These are phyloP conservation scores for Vitis cinerea DNA, from an alignment of 164 flowering plant species.

Conservation along the genomic window DNA sequence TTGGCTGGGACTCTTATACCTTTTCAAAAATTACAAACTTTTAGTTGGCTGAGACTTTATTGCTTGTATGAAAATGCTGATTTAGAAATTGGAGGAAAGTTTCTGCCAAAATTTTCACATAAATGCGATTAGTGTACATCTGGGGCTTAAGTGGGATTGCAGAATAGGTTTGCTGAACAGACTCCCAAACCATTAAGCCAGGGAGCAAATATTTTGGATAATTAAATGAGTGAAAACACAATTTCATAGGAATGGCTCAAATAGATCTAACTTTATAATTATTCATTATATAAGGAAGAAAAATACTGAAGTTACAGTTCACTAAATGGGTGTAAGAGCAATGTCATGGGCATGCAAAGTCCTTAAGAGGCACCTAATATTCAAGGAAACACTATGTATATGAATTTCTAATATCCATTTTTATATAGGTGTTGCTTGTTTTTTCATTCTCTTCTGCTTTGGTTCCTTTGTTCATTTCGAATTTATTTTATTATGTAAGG, in stretches of 20 bases:
- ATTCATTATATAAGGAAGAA: neutral
- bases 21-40: neutral
- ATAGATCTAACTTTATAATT: neutral
- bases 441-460: neutral
- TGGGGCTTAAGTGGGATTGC: neutral
- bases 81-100: neutral
- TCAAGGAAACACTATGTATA: neutral
- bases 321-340: too few species aligned
- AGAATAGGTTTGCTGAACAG: neutral
- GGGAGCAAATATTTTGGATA: too few species aligned
- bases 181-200: neutral
- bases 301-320: neutral
- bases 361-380: neutral
- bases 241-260: too few species aligned
- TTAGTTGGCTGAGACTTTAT: neutral
- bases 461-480: neutral
- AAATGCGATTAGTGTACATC: neutral
- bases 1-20: too few species aligned
- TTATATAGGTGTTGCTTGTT: neutral
- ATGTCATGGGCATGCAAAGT: neutral
- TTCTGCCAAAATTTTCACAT: neutral
- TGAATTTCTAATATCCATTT: neutral
- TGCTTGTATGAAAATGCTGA: too few species aligned
- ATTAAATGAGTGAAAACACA: too few species aligned
- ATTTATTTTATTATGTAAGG: slow-evolving; percentile 44